A percentile compares a stretch with the other conserved stretches of the same genome.
Evolutionary conservation across 2,329 filamentous ascomycete species (phyloP).

Genomic region (Achaetomium macrosporum): DNA sequence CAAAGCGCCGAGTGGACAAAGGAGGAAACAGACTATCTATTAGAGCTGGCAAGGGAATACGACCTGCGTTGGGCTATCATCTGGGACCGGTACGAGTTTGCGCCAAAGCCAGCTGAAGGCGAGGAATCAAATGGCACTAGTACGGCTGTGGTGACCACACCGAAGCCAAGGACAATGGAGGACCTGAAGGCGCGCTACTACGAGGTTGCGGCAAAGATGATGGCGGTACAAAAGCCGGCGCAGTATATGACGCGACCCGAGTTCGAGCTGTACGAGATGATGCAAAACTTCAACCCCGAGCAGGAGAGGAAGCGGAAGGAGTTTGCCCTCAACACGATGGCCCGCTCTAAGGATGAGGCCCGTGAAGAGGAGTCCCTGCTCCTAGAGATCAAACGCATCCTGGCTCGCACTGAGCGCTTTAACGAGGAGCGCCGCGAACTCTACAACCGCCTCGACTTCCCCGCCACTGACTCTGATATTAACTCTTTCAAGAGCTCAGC

Average conservation of each 20-base stretch:
- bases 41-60: slow-evolving; percentile 68
- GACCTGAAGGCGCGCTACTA: slow-evolving; percentile 92
- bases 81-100: slow-evolving; percentile 85
- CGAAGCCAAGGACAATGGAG: slow-evolving; percentile 66
- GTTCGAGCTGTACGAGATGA: slow-evolving; percentile 74
- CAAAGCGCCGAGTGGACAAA: slow-evolving; percentile 76
- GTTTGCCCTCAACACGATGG: slow-evolving; percentile 73
- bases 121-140: slow-evolving; percentile 41
- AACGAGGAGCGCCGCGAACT: slow-evolving; percentile 84
- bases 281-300: slow-evolving; percentile 77
- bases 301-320: slow-evolving; percentile 78
- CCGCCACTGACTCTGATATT: slow-evolving; percentile 63
- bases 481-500: slow-evolving; percentile 73
- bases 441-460: slow-evolving; percentile 81
- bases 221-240: slow-evolving; percentile 71
- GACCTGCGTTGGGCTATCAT: slow-evolving; percentile 89
- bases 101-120: slow-evolving; percentile 39
- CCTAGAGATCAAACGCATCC: slow-evolving; percentile 85
- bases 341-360: slow-evolving; percentile 77
- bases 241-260: slow-evolving; percentile 85
- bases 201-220: slow-evolving; percentile 73
- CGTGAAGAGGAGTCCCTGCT: slow-evolving; percentile 87
- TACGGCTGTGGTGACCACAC: slow-evolving; percentile 49
- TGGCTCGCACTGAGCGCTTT: slow-evolving; percentile 77
- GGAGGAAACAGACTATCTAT: slow-evolving; percentile 89